Conservation (phyloP, 345 rosid species). For the Adansonia digitata region DNA sequence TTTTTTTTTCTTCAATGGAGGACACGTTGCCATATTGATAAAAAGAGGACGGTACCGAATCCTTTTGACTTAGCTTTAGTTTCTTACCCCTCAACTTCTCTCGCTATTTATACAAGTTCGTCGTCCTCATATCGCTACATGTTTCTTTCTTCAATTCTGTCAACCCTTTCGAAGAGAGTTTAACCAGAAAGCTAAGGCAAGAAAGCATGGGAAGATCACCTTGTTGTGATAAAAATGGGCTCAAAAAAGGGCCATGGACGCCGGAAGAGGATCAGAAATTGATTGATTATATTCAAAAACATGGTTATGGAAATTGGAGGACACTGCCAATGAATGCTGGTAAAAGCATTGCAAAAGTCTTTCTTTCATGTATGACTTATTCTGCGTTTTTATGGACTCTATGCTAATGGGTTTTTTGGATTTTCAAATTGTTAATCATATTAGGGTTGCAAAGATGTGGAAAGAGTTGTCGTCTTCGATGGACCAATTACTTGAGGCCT, state of each 20-base stretch:
- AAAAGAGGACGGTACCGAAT: conserved; percentile 91
- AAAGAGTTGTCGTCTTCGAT: conserved; percentile 70
- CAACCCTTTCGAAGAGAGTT: not conserved
- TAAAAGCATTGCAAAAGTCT: conserved; percentile 6
- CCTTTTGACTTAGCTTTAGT: conserved; percentile 50
- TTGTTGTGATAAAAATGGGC: conserved; percentile 72
- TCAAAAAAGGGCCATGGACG: conserved; percentile 90
- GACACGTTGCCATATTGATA: conserved; percentile 56
- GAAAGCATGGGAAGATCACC: conserved; percentile 67
- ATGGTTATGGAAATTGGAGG: conserved; percentile 89
- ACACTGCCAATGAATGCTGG: conserved; percentile 87
- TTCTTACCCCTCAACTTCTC: conserved; percentile 10
- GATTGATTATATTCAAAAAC: conserved; percentile 58
- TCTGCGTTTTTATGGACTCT: conserved; percentile 1
- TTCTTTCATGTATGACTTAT: not conserved
- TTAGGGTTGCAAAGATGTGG: conserved; percentile 64
- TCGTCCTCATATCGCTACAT: conserved; percentile 9
- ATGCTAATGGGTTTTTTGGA: not conserved
- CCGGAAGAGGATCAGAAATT: conserved; percentile 77
- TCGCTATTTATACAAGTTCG: conserved; percentile 37
- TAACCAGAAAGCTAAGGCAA: not conserved
- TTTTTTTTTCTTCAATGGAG: conserved; percentile 9
- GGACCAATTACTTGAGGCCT: conserved; percentile 77
- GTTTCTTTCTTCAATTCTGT: conserved; percentile 6
- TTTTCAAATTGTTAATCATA: not conserved